Percentiles rank a stretch among this genome's conserved stretches.
phyloP scores from a whole-genome alignment of 129 eudicot genomes.

The Solidago caesia region DNA sequence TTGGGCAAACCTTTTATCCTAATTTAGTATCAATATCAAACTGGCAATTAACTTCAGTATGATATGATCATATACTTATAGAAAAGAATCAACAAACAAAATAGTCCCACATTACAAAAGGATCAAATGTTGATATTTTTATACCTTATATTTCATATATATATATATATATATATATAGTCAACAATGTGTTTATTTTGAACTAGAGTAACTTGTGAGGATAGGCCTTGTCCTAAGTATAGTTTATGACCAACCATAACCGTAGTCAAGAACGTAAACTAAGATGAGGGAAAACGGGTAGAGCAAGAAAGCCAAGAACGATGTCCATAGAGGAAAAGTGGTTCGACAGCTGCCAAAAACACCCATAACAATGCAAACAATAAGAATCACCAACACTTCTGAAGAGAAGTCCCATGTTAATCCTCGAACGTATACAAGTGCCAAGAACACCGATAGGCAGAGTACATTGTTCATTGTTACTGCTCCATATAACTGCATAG shows the following conservation, averaged over 20 bases:
- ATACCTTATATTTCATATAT: background rate
- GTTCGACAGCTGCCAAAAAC: conserved; percentile 74
- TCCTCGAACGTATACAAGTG: conserved; percentile 74
- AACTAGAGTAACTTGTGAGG: conserved; percentile 12
- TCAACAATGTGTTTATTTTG: conserved; percentile 16
- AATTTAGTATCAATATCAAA: conserved; percentile 31
- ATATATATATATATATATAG: too few relatives aligned
- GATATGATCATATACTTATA: conserved; percentile 25
- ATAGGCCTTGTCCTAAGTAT: too few relatives aligned
- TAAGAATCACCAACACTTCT: conserved; percentile 69
- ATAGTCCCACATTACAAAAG: conserved; percentile 6
- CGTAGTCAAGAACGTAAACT: conserved; percentile 80
- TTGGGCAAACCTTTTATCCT: conserved; percentile 28
- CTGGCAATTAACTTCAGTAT: conserved; percentile 33
- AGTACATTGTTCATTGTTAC: conserved; percentile 83
- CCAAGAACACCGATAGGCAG: conserved; percentile 80
- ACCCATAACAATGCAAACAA: conserved; percentile 79
- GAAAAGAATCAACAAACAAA: conserved; percentile 35
- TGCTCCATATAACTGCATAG: conserved; percentile 73
- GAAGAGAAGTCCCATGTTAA: conserved; percentile 85
- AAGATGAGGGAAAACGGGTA: conserved; percentile 76
- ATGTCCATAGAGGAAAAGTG: conserved; percentile 88
- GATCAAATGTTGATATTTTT: background rate
- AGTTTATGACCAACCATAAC: conserved; percentile 74
- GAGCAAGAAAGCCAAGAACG: conserved; percentile 65